A percentile compares a stretch with the other conserved stretches of the same genome.
Conservation (phyloP, 441 rosid species). For the Brassica balearica region DNA sequence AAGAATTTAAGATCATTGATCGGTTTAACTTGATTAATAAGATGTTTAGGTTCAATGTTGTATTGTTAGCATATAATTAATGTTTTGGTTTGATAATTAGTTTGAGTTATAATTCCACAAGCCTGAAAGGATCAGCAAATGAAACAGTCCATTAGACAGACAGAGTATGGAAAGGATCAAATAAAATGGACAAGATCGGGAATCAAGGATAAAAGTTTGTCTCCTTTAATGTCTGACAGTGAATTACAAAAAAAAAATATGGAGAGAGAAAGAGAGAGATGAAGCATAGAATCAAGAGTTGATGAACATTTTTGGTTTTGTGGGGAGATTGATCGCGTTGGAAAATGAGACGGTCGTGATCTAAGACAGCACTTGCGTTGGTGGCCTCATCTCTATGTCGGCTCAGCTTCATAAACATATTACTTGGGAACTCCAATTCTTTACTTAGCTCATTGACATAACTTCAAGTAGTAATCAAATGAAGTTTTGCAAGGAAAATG, state of each 20-base stretch:
- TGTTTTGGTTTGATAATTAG: conserved; percentile 16
- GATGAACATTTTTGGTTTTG: conserved; percentile 33
- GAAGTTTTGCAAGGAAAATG: background rate
- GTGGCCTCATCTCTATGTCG: conserved; percentile 75
- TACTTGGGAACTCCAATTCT: conserved; percentile 40
- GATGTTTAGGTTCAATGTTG: conserved; percentile 9
- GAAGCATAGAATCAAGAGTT: conserved; percentile 20
- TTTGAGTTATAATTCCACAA: background rate
- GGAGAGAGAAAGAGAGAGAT: background rate
- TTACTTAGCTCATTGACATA: conserved; percentile 6
- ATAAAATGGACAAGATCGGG: conserved; percentile 48
- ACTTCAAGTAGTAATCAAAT: background rate
- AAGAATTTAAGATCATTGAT: background rate
- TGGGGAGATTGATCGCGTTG: conserved; percentile 45
- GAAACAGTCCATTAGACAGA: conserved; percentile 32
- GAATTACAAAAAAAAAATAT: conserved; percentile 17
- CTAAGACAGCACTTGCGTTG: conserved; percentile 78
- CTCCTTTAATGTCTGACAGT: conserved; percentile 39
- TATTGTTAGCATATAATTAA: background rate
- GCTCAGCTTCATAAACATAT: conserved; percentile 54
- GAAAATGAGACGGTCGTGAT: conserved; percentile 61
- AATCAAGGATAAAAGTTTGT: conserved; percentile 56
- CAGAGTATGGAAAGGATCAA: conserved; percentile 40
- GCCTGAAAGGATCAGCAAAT: conserved; percentile 16
- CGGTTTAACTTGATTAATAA: background rate